These are phyloP conservation scores for Vanderwaltozyma polyspora DNA, from an alignment of 805 yeast genomes.

Conservation along the genomic window DNA sequence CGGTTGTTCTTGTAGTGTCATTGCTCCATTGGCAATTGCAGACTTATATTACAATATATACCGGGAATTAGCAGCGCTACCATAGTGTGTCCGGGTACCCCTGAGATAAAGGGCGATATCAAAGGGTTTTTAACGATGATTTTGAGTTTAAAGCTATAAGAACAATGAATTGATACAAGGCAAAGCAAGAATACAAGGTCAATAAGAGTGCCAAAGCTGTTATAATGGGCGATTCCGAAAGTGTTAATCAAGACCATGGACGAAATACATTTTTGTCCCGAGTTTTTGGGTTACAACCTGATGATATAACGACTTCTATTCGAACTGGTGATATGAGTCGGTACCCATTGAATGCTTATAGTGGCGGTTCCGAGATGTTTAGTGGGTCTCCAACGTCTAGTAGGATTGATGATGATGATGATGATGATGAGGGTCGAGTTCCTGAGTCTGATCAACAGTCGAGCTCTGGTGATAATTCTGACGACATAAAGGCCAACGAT, in stretches of 20 bases:
- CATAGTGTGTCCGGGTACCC: too few species aligned
- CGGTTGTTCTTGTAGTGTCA: too few species aligned
- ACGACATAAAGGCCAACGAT: too few species aligned
- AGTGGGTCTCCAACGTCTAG: neutral
- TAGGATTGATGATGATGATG: slow-evolving; percentile 9
- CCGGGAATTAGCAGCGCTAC: too few species aligned
- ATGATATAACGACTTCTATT: slow-evolving; percentile 18
- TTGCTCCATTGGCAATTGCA: too few species aligned
- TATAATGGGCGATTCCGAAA: neutral
- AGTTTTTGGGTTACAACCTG: slow-evolving; percentile 25
- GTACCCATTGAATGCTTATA: slow-evolving; percentile 6
- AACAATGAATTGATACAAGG: too few species aligned
- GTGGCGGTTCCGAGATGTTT: neutral
- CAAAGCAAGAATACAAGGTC: too few species aligned
- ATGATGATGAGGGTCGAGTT: slow-evolving; percentile 15
- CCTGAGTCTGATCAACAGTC: slow-evolving; percentile 28
- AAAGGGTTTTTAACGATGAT: too few species aligned
- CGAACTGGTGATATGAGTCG: slow-evolving; percentile 21
- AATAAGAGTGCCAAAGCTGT: too few species aligned
- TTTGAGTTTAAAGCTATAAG: too few species aligned
- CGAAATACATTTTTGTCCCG: slow-evolving; percentile 24
- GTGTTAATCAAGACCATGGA: slow-evolving; percentile 3
- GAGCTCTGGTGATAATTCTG: slow-evolving; percentile 13
- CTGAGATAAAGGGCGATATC: too few species aligned
- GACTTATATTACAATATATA: too few species aligned